Base-by-base conservation (phyloP, 331 rosid genomes). In the Phaseolus coccineus region DNA sequence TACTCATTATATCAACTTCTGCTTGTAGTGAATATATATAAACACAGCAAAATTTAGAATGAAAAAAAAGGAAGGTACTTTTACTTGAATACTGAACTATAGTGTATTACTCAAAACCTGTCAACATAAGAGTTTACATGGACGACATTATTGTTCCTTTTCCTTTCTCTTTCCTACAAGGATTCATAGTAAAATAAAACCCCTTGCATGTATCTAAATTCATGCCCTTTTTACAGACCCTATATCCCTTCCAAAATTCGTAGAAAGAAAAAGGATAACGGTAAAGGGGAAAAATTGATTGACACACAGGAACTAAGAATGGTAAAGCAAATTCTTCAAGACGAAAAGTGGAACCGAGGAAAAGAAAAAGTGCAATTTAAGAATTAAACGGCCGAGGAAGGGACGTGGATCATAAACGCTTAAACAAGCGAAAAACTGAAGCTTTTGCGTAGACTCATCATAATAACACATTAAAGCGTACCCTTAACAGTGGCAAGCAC, bases 201-300 rank as follows among this genome's bases (percentile, higher is more conserved):
- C 8, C 64, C 28, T 58, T 48, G 15, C 75, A 50, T 74, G 31
- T 62, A 59, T 74, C 15, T 0, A 58, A 59, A 14, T 33, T 28
- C 59, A 25, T 73, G 53, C 12, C 50, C 16, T 15, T 16, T 57
- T 40, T 2, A 12, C 59, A 52, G 47, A 50, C 55, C 69, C 40
- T 42, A 33, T 53, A 33, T 53, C 44, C n/a, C 24, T 4, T 63
- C 67, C 55, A 77, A 77, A 46, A 35, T 70, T 39, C 58, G 35
- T 35, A 76, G 59, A 76, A 53, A 19, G 59, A 42, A 80, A 19
- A 73, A 80, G 40, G 37, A 50, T 28, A 47, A 42, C 28, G 42
- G 51, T 28, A 3, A 73, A 77, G 55, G 62, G 78, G 66, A 72
- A 73, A 78, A 64, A 19, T 73, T 15, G 68, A 40, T n/a, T 11